Evolutionary conservation across 2,329 filamentous ascomycete species (phyloP).

Genomic region (Ascosphaera pollenicola): DNA sequence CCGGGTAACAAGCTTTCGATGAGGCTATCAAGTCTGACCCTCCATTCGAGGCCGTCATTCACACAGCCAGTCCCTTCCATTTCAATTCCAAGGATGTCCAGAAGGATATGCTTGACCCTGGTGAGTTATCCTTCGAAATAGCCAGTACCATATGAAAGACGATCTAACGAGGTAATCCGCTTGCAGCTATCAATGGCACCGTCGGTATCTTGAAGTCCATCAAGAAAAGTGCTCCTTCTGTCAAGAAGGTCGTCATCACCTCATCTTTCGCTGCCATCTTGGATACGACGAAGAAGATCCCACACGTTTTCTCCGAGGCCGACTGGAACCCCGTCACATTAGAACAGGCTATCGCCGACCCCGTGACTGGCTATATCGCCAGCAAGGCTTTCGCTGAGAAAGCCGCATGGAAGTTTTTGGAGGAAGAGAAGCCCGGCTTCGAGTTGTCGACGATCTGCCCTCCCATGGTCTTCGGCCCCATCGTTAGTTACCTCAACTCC

Average conservation of each 20-base stretch:
- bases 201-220: conserved; percentile 39
- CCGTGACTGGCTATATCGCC: conserved; percentile 20
- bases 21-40: conserved; percentile 36
- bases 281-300: conserved; percentile 18
- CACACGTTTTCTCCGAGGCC: conserved; percentile 12
- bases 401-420: conserved; percentile 42
- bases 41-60: conserved; percentile 50
- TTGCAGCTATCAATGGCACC: conserved; percentile 41
- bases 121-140: conserved; percentile 15
- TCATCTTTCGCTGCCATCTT: conserved; percentile 48
- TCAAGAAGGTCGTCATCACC: conserved; percentile 52
- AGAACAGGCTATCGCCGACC: conserved; percentile 17
- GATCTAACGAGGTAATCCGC: conserved; percentile 19
- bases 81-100: conserved; percentile 49
- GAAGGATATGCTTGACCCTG: conserved; percentile 32
- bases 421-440: conserved; percentile 34
- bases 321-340: conserved; percentile 23
- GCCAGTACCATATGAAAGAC: conserved; percentile 40
- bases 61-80: conserved; percentile 56
- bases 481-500: conserved; percentile 39
- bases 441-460: conserved; percentile 34
- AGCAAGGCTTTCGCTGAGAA: conserved; percentile 34
- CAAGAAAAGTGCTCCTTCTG: conserved; percentile 37
- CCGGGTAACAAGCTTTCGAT: conserved; percentile 44
- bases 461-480: conserved; percentile 40